These are phyloP conservation scores for Lasiodiplodia citricola DNA, from an alignment of 2,329 filamentous ascomycete genomes.

Conservation along the genomic window DNA sequence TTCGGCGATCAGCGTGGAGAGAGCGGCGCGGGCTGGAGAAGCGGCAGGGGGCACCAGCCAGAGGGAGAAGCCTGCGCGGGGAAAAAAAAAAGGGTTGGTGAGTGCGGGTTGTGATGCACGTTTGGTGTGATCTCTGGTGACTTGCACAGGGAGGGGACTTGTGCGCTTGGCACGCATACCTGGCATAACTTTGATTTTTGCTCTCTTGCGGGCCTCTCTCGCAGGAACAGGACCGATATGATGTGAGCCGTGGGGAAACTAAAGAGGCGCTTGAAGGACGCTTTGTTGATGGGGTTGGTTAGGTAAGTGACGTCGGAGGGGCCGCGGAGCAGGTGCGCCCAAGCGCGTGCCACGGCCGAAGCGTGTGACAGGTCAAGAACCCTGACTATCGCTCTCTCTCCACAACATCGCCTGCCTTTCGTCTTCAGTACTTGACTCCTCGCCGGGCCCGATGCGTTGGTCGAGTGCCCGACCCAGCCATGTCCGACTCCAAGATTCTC, in stretches of 20 bases:
- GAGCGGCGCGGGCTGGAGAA: conserved; percentile 37
- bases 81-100: not conserved
- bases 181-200: not conserved
- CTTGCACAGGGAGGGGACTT: not conserved
- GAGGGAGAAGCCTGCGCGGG: conserved; percentile 44
- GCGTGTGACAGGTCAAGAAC: conserved; percentile 13
- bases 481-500: conserved; percentile 20
- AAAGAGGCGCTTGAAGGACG: not conserved
- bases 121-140: conserved; percentile 16
- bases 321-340: conserved; percentile 4
- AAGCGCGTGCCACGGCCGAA: conserved; percentile 17
- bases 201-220: not conserved
- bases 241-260: not conserved
- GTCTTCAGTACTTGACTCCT: not conserved
- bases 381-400: not conserved
- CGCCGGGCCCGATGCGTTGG: conserved; percentile 3
- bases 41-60: conserved; percentile 49
- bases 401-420: not conserved
- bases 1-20: conserved; percentile 42
- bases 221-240: not conserved
- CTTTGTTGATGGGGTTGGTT: not conserved
- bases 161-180: not conserved
- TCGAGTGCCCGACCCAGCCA: conserved; percentile 7
- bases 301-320: conserved; percentile 2
- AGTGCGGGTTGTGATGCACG: not conserved